Evolutionary conservation across 306 rosid genomes (phyloP).

Genomic region (Morella rubra): DNA sequence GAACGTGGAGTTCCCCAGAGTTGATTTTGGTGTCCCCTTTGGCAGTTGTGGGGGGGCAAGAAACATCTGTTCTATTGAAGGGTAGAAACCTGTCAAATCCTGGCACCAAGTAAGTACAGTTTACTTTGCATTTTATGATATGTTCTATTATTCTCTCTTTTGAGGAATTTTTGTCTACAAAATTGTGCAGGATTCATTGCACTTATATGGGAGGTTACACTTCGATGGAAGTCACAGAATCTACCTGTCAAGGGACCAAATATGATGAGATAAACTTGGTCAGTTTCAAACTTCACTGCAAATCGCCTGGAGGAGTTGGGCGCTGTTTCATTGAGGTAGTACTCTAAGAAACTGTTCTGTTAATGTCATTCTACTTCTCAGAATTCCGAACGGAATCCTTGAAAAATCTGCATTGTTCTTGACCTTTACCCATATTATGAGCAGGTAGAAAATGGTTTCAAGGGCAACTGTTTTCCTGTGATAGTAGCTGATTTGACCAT

Average conservation of each 20-base stretch:
- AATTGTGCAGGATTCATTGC: slow-evolving; percentile 75
- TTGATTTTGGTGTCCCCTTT: slow-evolving; percentile 76
- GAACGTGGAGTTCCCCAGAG: slow-evolving; percentile 78
- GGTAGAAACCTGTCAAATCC: slow-evolving; percentile 74
- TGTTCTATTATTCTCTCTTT: slow-evolving; percentile 10
- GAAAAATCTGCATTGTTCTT: slow-evolving; percentile 1
- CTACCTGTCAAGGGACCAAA: slow-evolving; percentile 40
- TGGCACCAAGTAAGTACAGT: slow-evolving; percentile 66
- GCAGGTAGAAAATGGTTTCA: slow-evolving; percentile 92
- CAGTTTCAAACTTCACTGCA: slow-evolving; percentile 53
- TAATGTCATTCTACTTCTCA: neutral
- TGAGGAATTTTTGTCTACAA: slow-evolving; percentile 14
- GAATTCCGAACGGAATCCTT: slow-evolving; percentile 7
- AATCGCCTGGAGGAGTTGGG: slow-evolving; percentile 61
- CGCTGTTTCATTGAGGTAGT: slow-evolving; percentile 91
- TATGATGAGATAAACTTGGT: slow-evolving; percentile 63
- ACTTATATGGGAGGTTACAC: slow-evolving; percentile 63
- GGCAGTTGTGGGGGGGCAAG: slow-evolving; percentile 79
- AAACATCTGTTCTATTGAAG: slow-evolving; percentile 62
- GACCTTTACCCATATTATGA: slow-evolving; percentile 23
- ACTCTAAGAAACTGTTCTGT: neutral
- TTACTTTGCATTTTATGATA: neutral
- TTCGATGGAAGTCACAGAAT: slow-evolving; percentile 52
- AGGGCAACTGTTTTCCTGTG: slow-evolving; percentile 78
- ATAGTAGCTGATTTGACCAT: slow-evolving; percentile 76